Conservation (phyloP, 345 rosid species). For the thale cress (Arabidopsis thaliana) region TAIR10.1 NC_003076.8:20193001-20193500, state of each 20-base stretch:
- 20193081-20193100: slow-evolving; percentile 54
- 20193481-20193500: slow-evolving; percentile 3
- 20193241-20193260: slow-evolving; percentile 53
- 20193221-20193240: slow-evolving; percentile 59
- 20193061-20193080: slow-evolving; percentile 51
- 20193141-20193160: slow-evolving; percentile 82
- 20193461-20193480: neutral
- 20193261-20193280: slow-evolving; percentile 58
- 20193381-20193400: slow-evolving; percentile 80
- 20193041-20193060: slow-evolving; percentile 81
- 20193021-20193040: slow-evolving; percentile 80
- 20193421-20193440: slow-evolving; percentile 50
- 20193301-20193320: slow-evolving; percentile 65
- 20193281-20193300: slow-evolving; percentile 59
- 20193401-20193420: slow-evolving; percentile 66
- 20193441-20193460: neutral
- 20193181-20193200: slow-evolving; percentile 81
- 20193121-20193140: slow-evolving; percentile 96
- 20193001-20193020: slow-evolving; percentile 87
- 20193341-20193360: slow-evolving; percentile 66
- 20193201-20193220: slow-evolving; percentile 73
- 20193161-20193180: slow-evolving; percentile 69
- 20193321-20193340: slow-evolving; percentile 51
- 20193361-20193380: slow-evolving; percentile 65
- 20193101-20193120: slow-evolving; percentile 74